A percentile compares a stretch with the other conserved stretches of the same genome.
Conservation (phyloP, 2,329 filamentous ascomycete genomes). For the Fusarium guadeloupense region DNA sequence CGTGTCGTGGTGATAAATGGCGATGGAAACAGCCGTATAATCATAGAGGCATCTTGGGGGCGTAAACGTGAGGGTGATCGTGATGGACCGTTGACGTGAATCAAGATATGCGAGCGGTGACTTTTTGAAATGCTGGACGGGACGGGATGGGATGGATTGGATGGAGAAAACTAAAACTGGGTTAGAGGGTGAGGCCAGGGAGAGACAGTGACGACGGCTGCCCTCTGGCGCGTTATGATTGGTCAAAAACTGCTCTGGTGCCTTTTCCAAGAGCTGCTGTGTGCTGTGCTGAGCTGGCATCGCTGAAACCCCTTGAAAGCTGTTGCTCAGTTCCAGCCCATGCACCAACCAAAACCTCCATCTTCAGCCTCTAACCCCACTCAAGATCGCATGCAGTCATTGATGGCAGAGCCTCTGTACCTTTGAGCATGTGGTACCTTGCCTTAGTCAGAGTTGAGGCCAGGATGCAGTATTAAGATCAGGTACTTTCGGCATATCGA, state of each 20-base stretch:
- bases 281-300: conserved; percentile 40
- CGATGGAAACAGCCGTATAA: conserved; percentile 37
- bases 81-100: conserved; percentile 33
- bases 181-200: conserved; percentile 22
- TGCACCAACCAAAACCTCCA: conserved; percentile 19
- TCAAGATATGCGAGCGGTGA: conserved; percentile 34
- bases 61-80: conserved; percentile 29
- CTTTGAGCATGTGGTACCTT: conserved; percentile 33
- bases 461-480: neutral
- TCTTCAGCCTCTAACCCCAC: conserved; percentile 27
- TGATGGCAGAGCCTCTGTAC: conserved; percentile 34
- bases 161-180: conserved; percentile 30
- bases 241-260: conserved; percentile 6
- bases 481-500: conserved; percentile 19
- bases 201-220: conserved; percentile 44
- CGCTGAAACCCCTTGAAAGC: conserved; percentile 30
- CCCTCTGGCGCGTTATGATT: conserved; percentile 34
- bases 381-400: conserved; percentile 29
- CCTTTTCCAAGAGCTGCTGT: conserved; percentile 30
- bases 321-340: conserved; percentile 10
- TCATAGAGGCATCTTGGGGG: conserved; percentile 45
- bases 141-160: conserved; percentile 11
- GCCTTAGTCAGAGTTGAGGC: conserved; percentile 28
- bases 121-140: conserved; percentile 32
- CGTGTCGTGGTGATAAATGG: conserved; percentile 26